Evolutionary conservation across 148 eudicot genomes (phyloP).

Genomic region (Drosera capensis): DNA sequence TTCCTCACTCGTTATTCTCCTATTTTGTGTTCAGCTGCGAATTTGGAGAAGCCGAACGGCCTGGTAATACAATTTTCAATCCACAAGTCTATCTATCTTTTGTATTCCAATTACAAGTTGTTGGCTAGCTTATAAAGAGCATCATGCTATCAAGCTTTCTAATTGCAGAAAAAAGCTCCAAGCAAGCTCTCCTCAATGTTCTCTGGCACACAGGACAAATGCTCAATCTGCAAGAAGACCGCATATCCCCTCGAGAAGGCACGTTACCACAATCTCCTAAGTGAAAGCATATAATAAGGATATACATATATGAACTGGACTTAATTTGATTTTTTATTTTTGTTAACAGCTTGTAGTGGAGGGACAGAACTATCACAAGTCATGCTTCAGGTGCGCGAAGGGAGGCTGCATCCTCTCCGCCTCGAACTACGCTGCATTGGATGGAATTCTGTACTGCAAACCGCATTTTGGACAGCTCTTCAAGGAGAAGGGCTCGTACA

Average conservation of each 20-base stretch:
- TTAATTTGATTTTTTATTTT: neutral
- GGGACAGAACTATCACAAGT: slow-evolving; percentile 64
- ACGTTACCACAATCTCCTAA: neutral
- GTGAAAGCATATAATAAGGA: slow-evolving; percentile 17
- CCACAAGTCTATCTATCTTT: neutral
- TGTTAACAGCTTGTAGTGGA: slow-evolving; percentile 48
- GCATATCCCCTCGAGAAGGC: slow-evolving; percentile 93
- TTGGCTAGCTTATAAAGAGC: too few species aligned
- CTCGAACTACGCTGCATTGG: slow-evolving; percentile 72
- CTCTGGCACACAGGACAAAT: slow-evolving; percentile 85
- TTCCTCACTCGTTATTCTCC: slow-evolving; percentile 1
- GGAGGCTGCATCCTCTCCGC: slow-evolving; percentile 58
- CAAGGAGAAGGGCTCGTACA: slow-evolving; percentile 73
- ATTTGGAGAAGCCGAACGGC: slow-evolving; percentile 20
- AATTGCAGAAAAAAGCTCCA: slow-evolving; percentile 30
- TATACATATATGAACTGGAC: neutral
- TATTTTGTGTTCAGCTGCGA: slow-evolving; percentile 15
- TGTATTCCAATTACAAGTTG: neutral
- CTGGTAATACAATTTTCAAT: slow-evolving; percentile 14
- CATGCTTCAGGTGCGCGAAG: slow-evolving; percentile 75
- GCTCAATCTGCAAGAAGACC: slow-evolving; percentile 60
- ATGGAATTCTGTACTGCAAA: slow-evolving; percentile 72
- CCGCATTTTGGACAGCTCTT: slow-evolving; percentile 80
- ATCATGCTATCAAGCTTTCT: too few species aligned
- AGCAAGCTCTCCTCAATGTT: slow-evolving; percentile 57